Percentiles rank a stretch among this genome's conserved stretches.
These are phyloP conservation scores for Amauroascus niger DNA, from an alignment of 2,329 filamentous ascomycete species.

Conservation along the genomic window DNA sequence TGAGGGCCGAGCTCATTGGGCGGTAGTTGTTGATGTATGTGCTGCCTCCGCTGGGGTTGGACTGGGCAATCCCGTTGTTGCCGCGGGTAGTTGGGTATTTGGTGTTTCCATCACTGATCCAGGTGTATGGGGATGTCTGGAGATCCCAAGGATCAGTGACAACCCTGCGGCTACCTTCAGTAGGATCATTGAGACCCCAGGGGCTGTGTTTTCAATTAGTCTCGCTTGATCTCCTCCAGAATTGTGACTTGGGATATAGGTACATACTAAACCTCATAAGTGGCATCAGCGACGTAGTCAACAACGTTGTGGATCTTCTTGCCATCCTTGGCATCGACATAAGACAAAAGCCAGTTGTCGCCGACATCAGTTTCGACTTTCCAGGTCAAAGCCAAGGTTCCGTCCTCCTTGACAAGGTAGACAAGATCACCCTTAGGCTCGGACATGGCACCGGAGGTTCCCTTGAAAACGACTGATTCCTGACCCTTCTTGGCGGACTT, in stretches of 20 bases:
- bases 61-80: slow-evolving; percentile 14
- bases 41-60: slow-evolving; percentile 12
- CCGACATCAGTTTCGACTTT: slow-evolving; percentile 16
- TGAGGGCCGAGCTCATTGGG: slow-evolving; percentile 10
- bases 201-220: slow-evolving; percentile 6
- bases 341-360: slow-evolving; percentile 17
- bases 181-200: slow-evolving; percentile 16
- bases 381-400: slow-evolving; percentile 14
- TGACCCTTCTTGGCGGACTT: slow-evolving; percentile 7
- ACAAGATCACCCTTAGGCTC: slow-evolving; percentile 13
- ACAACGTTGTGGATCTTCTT: slow-evolving; percentile 15
- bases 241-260: neutral
- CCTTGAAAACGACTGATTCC: slow-evolving; percentile 14
- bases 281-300: slow-evolving; percentile 15
- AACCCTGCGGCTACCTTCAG: slow-evolving; percentile 10
- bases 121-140: slow-evolving; percentile 12
- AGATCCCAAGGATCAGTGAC: slow-evolving; percentile 14
- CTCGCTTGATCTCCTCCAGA: neutral
- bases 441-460: slow-evolving; percentile 14
- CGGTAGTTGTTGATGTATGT: slow-evolving; percentile 16
- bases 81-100: slow-evolving; percentile 13
- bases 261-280: slow-evolving; percentile 14
- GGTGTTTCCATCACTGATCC: slow-evolving; percentile 10
- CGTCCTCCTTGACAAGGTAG: slow-evolving; percentile 14
- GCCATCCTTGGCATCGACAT: slow-evolving; percentile 14